Conservation (phyloP, 257 asterid genomes). For the Solanum sitiens region DNA sequence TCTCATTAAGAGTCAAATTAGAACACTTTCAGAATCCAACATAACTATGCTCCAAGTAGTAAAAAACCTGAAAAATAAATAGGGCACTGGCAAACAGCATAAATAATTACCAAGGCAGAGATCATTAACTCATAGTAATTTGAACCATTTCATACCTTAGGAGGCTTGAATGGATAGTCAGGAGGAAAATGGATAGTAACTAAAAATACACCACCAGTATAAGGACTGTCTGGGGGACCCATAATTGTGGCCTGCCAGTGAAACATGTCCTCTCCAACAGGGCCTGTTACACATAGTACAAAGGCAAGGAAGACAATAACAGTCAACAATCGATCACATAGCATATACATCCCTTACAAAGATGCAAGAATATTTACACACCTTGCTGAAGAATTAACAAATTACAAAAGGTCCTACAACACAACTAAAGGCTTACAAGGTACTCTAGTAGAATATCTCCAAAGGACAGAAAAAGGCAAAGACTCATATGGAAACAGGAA, state of each 20-base stretch:
- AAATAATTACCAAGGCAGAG: neutral
- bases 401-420: neutral
- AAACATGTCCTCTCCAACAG: constrained; percentile 79
- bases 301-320: neutral
- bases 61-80: neutral
- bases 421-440: neutral
- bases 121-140: neutral
- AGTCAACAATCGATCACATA: neutral
- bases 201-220: constrained; percentile 66
- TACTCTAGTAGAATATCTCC: neutral
- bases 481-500: neutral
- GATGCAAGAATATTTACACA: neutral
- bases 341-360: neutral
- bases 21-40: neutral
- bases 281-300: constrained; percentile 31
- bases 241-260: constrained; percentile 84
- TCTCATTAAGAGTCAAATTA: neutral
- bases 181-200: constrained; percentile 74
- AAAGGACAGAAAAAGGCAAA: neutral
- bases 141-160: constrained; percentile 32
- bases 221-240: constrained; percentile 81
- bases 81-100: neutral
- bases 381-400: neutral
- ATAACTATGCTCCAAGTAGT: neutral
- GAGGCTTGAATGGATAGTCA: constrained; percentile 73